Conservation (phyloP, 108 stramenopile species). For the Parmales sp. region DNA sequence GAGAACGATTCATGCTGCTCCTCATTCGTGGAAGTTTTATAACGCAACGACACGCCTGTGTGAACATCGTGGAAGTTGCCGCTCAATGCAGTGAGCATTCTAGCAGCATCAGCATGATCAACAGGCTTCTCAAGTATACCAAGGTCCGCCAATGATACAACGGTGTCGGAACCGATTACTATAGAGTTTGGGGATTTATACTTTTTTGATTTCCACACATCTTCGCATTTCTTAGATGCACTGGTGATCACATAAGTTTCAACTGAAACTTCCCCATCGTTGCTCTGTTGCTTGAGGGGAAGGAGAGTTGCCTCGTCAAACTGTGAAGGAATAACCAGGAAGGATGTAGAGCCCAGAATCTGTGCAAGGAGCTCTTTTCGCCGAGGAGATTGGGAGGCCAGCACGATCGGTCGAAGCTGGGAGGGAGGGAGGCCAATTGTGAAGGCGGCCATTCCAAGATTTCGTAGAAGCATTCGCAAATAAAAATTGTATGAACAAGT, state of each 20-base stretch:
- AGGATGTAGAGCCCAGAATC: too few relatives aligned
- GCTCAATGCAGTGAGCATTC: conserved; percentile 58
- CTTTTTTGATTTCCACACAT: background rate
- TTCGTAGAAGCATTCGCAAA: too few relatives aligned
- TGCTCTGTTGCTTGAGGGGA: too few relatives aligned
- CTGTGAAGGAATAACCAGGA: background rate
- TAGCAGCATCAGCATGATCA: conserved; percentile 48
- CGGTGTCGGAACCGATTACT: conserved; percentile 41
- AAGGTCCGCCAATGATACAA: conserved; percentile 30
- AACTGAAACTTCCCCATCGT: background rate
- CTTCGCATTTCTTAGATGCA: background rate
- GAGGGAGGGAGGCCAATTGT: too few relatives aligned
- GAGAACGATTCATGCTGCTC: conserved; percentile 49
- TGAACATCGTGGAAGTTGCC: conserved; percentile 77
- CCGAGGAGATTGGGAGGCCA: too few relatives aligned
- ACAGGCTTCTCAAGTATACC: conserved; percentile 80
- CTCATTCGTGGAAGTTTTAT: conserved; percentile 13
- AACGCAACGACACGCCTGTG: conserved; percentile 72
- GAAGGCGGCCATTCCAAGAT: too few relatives aligned
- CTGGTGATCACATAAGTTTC: background rate
- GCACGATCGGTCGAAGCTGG: too few relatives aligned
- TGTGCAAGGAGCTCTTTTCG: too few relatives aligned
- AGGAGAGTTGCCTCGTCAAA: background rate
- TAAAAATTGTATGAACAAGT: too few relatives aligned
- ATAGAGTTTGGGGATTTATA: background rate